These are phyloP conservation scores for Suillus plorans DNA, from an alignment of 768 basidiomycete genomes.

Conservation along the genomic window DNA sequence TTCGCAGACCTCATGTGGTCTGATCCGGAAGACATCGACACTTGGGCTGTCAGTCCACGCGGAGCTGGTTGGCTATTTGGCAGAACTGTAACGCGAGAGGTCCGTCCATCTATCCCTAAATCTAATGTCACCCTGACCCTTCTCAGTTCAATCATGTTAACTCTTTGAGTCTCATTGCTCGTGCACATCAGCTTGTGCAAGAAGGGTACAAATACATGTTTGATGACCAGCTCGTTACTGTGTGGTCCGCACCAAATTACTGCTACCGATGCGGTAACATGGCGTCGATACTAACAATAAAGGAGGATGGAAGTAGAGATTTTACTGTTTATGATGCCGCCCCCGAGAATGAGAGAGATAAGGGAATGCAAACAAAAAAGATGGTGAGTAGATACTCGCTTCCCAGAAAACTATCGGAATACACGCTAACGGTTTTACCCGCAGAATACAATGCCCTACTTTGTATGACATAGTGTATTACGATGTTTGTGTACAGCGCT, in stretches of 20 bases:
- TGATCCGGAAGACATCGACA: slow-evolving; percentile 92
- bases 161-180: slow-evolving; percentile 80
- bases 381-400: slow-evolving; percentile 49
- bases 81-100: slow-evolving; percentile 80
- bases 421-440: slow-evolving; percentile 3
- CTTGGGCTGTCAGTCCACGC: slow-evolving; percentile 95
- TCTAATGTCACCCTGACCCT: not conserved
- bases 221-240: slow-evolving; percentile 86
- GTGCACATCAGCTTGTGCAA: slow-evolving; percentile 96
- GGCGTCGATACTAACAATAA: slow-evolving; percentile 86
- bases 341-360: slow-evolving; percentile 84
- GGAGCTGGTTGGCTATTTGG: slow-evolving; percentile 98
- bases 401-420: not conserved
- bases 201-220: slow-evolving; percentile 98
- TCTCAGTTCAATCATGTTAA: slow-evolving; percentile 91
- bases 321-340: slow-evolving; percentile 90
- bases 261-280: slow-evolving; percentile 87
- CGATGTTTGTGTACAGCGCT: slow-evolving; percentile 4
- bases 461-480: slow-evolving; percentile 36
- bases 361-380: slow-evolving; percentile 71
- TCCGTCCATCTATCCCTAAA: slow-evolving; percentile 26
- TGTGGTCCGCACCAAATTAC: slow-evolving; percentile 90
- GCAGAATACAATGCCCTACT: slow-evolving; percentile 58
- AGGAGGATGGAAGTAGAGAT: slow-evolving; percentile 59
- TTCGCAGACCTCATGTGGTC: slow-evolving; percentile 94